Evolutionary conservation across 169 alveolate species (phyloP).

Genomic region (Cyclospora cayetanensis): DNA sequence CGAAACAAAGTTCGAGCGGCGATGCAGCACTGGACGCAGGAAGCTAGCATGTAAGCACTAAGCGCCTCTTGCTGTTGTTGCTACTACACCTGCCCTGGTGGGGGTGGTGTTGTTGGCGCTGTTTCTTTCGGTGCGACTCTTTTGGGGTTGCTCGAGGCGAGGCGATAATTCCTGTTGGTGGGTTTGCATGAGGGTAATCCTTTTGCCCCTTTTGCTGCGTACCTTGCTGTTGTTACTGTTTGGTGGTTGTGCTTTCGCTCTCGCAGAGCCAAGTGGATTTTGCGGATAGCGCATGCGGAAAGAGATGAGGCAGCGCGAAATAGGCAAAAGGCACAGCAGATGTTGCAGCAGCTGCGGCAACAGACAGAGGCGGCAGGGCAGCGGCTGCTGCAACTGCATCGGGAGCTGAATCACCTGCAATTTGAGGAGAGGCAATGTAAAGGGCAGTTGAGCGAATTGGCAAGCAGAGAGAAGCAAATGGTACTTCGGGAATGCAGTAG

Average conservation of each 20-base stretch:
- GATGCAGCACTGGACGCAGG: slow-evolving; percentile 28
- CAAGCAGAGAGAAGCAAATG: not conserved
- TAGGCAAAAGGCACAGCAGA: slow-evolving; percentile 33
- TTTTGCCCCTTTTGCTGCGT: not conserved
- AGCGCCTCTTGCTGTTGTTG: not conserved
- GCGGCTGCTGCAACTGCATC: slow-evolving; percentile 16
- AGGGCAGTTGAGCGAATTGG: not conserved
- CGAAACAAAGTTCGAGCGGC: slow-evolving; percentile 29
- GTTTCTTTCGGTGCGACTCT: no score
- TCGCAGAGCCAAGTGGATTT: slow-evolving; percentile 57
- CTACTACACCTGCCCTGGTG: not conserved
- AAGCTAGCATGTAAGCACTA: slow-evolving; percentile 27
- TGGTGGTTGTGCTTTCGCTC: not conserved
- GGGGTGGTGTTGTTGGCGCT: no score
- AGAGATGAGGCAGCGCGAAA: slow-evolving; percentile 25
- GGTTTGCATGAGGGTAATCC: not conserved
- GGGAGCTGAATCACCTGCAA: not conserved
- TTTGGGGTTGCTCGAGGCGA: no score
- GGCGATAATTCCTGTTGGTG: no score
- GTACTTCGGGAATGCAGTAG: not conserved
- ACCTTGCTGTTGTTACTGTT: not conserved
- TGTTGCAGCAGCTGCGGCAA: slow-evolving; percentile 46
- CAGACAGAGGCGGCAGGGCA: not conserved
- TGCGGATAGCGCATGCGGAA: slow-evolving; percentile 43
- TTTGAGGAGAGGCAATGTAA: slow-evolving; percentile 15